Evolutionary conservation across 306 rosid genomes (phyloP).

Genomic region (Inga oerstediana): DNA sequence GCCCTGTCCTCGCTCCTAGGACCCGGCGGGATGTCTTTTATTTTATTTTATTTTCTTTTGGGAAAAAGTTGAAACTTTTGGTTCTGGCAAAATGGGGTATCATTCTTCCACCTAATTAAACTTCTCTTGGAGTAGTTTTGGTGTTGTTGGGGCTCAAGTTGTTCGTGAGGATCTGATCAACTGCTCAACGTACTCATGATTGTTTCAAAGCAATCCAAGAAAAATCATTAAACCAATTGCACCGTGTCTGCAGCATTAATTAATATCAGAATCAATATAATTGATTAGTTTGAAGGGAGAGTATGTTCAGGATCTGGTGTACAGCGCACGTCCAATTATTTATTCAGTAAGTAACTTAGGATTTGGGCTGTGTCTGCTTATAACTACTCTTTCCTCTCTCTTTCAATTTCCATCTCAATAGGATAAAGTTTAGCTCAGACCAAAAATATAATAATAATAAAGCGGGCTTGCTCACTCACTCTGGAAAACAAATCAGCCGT

Average conservation of each 20-base stretch:
- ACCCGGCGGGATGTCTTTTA: neutral
- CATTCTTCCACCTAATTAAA: neutral
- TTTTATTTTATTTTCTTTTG: no score
- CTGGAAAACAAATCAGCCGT: neutral
- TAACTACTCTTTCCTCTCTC: no score
- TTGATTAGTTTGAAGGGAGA: neutral
- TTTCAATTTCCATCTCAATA: no score
- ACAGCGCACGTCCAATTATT: neutral
- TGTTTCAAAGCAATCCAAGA: neutral
- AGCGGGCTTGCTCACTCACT: neutral
- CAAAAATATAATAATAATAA: neutral
- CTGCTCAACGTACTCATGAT: neutral
- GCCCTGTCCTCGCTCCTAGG: neutral
- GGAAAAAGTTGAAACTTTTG: neutral
- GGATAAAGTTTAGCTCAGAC: neutral
- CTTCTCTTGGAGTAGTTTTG: neutral
- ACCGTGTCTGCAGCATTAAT: neutral
- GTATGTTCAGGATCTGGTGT: neutral
- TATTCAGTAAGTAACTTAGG: neutral
- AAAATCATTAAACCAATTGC: neutral
- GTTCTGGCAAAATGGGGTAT: neutral
- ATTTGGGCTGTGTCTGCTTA: no score
- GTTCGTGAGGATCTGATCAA: neutral
- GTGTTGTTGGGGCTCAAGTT: neutral
- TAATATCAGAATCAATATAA: neutral